Percentiles rank a stretch among this genome's conserved stretches.
phyloP scores from a whole-genome alignment of 345 rosid genomes.

The Salix dunnii region DNA sequence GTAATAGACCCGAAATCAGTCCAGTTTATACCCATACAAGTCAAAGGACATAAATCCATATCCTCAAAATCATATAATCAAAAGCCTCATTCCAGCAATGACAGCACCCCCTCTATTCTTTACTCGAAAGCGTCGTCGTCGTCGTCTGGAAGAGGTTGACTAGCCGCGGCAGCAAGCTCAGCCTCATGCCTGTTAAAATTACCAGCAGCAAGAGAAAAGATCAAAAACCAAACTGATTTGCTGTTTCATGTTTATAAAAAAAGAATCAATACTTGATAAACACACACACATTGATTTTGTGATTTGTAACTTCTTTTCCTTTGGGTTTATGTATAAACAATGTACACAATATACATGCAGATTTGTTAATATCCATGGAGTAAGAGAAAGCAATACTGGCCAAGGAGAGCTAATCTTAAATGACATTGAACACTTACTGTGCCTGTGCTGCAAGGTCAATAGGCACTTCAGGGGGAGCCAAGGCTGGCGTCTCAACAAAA shows the following conservation, averaged over 20 bases:
- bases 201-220: background rate
- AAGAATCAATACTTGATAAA: background rate
- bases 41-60: conserved; percentile 11
- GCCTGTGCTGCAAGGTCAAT: conserved; percentile 21
- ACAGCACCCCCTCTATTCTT: background rate
- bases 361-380: background rate
- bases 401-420: background rate
- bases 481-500: conserved; percentile 24
- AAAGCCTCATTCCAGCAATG: background rate
- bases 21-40: conserved; percentile 12
- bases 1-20: conserved; percentile 9
- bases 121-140: conserved; percentile 25
- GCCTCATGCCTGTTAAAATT: conserved; percentile 18
- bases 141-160: conserved; percentile 31
- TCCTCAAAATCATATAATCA: conserved; percentile 8
- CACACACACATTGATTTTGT: background rate
- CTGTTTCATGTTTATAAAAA: background rate
- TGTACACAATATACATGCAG: background rate
- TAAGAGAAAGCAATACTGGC: background rate
- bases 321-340: background rate
- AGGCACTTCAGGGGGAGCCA: conserved; percentile 21
- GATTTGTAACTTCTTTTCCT: background rate
- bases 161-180: conserved; percentile 22
- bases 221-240: background rate
- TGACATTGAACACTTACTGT: conserved; percentile 3